phyloP scores from a whole-genome alignment of 768 basidiomycete species.

The Podaxis sp. region DNA sequence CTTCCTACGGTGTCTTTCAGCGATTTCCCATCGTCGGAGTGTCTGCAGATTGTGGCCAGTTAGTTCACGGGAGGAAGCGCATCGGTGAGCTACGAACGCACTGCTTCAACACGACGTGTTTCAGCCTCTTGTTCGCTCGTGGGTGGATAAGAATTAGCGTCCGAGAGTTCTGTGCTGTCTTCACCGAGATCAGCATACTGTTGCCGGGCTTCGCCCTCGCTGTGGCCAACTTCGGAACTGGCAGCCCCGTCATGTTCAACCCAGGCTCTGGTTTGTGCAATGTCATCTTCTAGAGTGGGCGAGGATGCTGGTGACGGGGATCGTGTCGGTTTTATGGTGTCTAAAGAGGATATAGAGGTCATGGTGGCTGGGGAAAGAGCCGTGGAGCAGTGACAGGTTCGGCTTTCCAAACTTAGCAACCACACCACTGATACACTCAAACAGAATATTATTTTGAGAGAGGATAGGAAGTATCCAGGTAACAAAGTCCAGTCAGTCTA shows the following conservation, averaged over 20 bases:
- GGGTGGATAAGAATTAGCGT: slow-evolving; percentile 53
- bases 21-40: slow-evolving; percentile 71
- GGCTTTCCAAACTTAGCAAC: slow-evolving; percentile 6
- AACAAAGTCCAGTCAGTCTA: slow-evolving; percentile 8
- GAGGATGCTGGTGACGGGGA: slow-evolving; percentile 34
- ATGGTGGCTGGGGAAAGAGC: slow-evolving; percentile 6
- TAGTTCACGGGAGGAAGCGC: slow-evolving; percentile 5
- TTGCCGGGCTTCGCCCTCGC: slow-evolving; percentile 22
- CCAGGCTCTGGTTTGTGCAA: slow-evolving; percentile 20
- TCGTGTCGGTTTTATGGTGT: slow-evolving; percentile 19
- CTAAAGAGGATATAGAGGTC: slow-evolving; percentile 10
- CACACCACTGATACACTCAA: background rate
- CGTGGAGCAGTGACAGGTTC: background rate
- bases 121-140: slow-evolving; percentile 62
- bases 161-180: slow-evolving; percentile 18
- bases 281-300: slow-evolving; percentile 39
- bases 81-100: slow-evolving; percentile 21
- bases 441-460: background rate
- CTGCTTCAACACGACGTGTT: slow-evolving; percentile 69
- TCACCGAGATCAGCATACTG: background rate
- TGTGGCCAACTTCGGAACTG: slow-evolving; percentile 17
- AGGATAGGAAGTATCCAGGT: background rate
- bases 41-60: slow-evolving; percentile 41
- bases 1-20: slow-evolving; percentile 73
- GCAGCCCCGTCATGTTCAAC: slow-evolving; percentile 18